Percentiles rank a stretch among this genome's conserved stretches.
These are phyloP conservation scores for Cajanus cajan DNA, from an alignment of 306 rosid species.

Conservation along the genomic window DNA sequence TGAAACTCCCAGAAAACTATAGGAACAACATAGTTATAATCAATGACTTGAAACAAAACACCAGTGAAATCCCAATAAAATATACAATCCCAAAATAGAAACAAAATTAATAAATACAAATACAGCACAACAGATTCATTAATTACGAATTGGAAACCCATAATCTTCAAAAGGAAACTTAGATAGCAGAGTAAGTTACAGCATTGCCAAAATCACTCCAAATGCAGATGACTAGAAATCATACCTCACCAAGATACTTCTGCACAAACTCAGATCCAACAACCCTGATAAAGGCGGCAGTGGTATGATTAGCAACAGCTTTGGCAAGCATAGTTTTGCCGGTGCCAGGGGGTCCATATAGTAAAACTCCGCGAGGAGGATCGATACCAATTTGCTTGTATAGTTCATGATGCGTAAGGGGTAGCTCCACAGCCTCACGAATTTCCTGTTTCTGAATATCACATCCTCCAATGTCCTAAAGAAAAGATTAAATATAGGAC, in stretches of 20 bases:
- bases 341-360: constrained; percentile 97
- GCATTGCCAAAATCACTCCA: not conserved
- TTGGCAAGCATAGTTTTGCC: constrained; percentile 99
- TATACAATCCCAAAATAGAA: not conserved
- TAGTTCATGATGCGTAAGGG: constrained; percentile 94
- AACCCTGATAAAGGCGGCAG: constrained; percentile 98
- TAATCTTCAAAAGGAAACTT: constrained; percentile 8
- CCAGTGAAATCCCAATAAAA: not conserved
- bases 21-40: not conserved
- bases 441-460: constrained; percentile 99
- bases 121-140: not conserved
- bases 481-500: not conserved
- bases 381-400: constrained; percentile 99
- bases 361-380: constrained; percentile 99
- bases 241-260: constrained; percentile 98
- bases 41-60: not conserved
- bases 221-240: constrained; percentile 20
- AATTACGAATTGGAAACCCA: not conserved
- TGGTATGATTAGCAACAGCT: constrained; percentile 99
- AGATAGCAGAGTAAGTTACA: not conserved
- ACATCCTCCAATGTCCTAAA: constrained; percentile 96
- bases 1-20: not conserved
- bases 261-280: constrained; percentile 99
- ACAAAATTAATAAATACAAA: not conserved
- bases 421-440: constrained; percentile 98